Conservation (phyloP, 2,329 filamentous ascomycete species). For the Westerdykella sp. region DNA sequence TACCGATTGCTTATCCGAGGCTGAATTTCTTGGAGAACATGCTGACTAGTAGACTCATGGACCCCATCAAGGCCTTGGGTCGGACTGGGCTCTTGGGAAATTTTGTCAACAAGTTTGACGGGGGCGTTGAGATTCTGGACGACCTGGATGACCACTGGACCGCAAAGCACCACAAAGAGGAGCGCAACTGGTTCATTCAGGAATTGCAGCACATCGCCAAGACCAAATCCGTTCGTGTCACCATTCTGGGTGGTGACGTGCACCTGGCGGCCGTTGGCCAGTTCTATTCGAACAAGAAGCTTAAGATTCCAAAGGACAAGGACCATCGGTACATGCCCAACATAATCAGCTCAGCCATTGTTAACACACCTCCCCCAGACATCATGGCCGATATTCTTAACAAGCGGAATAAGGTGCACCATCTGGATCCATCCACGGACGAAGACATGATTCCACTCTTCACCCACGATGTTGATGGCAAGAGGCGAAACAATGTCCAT, state of each 20-base stretch:
- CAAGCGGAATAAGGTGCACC: slow-evolving; percentile 74
- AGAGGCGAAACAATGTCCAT: slow-evolving; percentile 82
- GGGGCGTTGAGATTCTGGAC: slow-evolving; percentile 84
- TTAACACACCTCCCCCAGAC: slow-evolving; percentile 82
- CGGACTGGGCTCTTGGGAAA: slow-evolving; percentile 72
- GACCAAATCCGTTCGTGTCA: slow-evolving; percentile 85
- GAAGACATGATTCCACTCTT: slow-evolving; percentile 97
- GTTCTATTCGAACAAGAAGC: slow-evolving; percentile 87
- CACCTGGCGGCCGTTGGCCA: slow-evolving; percentile 88
- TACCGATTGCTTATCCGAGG: slow-evolving; percentile 49
- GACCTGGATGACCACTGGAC: slow-evolving; percentile 98
- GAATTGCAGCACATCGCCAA: slow-evolving; percentile 90
- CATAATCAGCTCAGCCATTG: slow-evolving; percentile 87
- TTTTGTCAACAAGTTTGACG: slow-evolving; percentile 83
- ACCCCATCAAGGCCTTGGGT: slow-evolving; percentile 82
- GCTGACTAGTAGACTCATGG: slow-evolving; percentile 77
- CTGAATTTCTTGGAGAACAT: slow-evolving; percentile 58
- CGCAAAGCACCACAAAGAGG: slow-evolving; percentile 85
- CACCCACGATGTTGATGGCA: slow-evolving; percentile 79
- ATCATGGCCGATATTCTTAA: slow-evolving; percentile 88
- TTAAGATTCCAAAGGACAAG: slow-evolving; percentile 75
- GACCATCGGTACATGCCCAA: slow-evolving; percentile 98
- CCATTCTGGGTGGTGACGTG: slow-evolving; percentile 89
- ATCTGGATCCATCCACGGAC: slow-evolving; percentile 66
- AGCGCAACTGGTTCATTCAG: slow-evolving; percentile 79